phyloP scores from a whole-genome alignment of 2,329 filamentous ascomycete species.

The Botrytis hyacinthi region DNA sequence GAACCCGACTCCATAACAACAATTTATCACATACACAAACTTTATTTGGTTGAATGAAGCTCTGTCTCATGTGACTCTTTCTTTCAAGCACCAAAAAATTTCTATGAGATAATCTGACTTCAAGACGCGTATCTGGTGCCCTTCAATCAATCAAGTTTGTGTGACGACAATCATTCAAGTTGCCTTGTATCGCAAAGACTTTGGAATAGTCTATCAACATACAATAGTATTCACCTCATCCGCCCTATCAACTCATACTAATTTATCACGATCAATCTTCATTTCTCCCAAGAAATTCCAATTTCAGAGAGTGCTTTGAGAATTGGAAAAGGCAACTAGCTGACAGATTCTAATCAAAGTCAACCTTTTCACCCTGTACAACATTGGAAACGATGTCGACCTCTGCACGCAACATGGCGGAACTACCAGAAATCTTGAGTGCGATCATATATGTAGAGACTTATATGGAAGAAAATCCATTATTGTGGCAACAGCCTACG shows the following conservation, averaged over 20 bases:
- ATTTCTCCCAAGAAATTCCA: neutral
- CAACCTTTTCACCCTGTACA: no score
- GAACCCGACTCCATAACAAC: neutral
- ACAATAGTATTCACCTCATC: neutral
- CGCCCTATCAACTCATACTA: neutral
- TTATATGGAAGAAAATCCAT: neutral
- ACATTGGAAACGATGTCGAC: neutral
- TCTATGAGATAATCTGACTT: neutral
- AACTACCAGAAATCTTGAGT: neutral
- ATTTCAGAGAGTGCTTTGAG: neutral
- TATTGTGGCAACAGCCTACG: neutral
- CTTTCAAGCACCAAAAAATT: neutral
- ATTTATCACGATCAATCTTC: neutral
- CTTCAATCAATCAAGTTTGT: neutral
- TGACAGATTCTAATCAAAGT: neutral
- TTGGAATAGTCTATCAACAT: neutral
- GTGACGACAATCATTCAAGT: neutral
- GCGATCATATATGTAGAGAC: no score
- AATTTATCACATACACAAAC: neutral
- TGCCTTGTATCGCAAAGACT: neutral
- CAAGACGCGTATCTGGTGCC: neutral
- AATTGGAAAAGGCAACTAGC: no score
- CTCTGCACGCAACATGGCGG: neutral
- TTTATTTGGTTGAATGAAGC: neutral
- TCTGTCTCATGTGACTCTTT: neutral